Evolutionary conservation across 257 asterid species (phyloP), one percentile per base, ranked within the genome.

Genomic region (Nicotiana knightiana): DNA sequence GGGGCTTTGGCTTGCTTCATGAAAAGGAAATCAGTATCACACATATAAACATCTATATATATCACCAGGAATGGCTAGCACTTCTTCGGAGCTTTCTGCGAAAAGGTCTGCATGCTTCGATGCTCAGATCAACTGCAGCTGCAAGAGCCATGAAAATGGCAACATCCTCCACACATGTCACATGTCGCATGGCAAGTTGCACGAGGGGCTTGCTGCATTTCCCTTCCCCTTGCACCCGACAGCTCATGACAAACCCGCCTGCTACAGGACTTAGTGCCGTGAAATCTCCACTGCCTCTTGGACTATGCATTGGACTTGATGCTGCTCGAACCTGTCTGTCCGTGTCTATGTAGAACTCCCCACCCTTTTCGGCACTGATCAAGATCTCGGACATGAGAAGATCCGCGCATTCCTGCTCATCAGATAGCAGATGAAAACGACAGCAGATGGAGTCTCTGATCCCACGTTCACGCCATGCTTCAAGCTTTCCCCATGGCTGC

Each of bases 401-500:
- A 81, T 88, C 95, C 48, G 91, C 97, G 1, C 92, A 95, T 1
- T 91, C 93, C 70, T 91, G 94, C 10, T 88, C 94, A 10, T 92
- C 93, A 0, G 94, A 86, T 81, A 91, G 81, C 24, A 95, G 97
- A 71, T 88, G 97, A 89, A 95, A 95, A 4, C 97, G 93, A 89
- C 90, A 89, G 88, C 94, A 90, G 24, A 93, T 82, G 58, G 90
- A 91, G 59, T 95, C 96, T 66, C 91, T 85, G 63, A 89, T 67
- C 18, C 94, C 97, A 63, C 93, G 89, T 80, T 93, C 97, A 3
- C 97, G 93, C 99, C 99, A 95, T 28, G 95, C 99, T 86, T 95
- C 98, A 11, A 93, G 97, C 87, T 91, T 93, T 82, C 99, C 99
- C 98, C 99, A 95, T 13, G 98, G 99, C 84, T 90, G 97, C 99